These are phyloP conservation scores for Aquilaria agallochum DNA, from an alignment of 441 rosid species.

Conservation along the genomic window DNA sequence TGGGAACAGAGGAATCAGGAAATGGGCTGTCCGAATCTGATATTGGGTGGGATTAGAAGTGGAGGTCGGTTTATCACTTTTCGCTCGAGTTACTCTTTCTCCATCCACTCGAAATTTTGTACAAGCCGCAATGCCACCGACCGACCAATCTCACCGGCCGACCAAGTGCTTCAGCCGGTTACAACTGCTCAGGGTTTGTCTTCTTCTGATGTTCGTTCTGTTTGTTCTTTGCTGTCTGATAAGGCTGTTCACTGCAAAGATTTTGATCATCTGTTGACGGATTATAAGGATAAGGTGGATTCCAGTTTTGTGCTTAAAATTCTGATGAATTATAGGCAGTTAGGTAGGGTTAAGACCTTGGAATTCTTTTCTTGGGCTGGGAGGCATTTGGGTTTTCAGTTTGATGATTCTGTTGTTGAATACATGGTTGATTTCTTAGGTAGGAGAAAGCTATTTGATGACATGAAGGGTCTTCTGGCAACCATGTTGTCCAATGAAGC, in stretches of 20 bases:
- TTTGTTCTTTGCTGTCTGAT: conserved; percentile 21
- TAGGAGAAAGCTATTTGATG: conserved; percentile 37
- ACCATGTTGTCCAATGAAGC: conserved; percentile 18
- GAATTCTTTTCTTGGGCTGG: conserved; percentile 36
- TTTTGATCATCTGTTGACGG: conserved; percentile 17
- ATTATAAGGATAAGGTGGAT: conserved; percentile 19
- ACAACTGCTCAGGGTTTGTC: neutral
- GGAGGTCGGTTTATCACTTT: conserved; percentile 1
- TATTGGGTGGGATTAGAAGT: conserved; percentile 3
- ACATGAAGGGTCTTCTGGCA: conserved; percentile 24
- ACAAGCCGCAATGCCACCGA: neutral
- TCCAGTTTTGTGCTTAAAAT: conserved; percentile 24
- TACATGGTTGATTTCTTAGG: conserved; percentile 30
- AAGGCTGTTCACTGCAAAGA: neutral
- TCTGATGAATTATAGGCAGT: conserved; percentile 25
- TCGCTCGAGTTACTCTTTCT: neutral
- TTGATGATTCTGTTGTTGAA: conserved; percentile 27
- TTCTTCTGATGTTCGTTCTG: conserved; percentile 15
- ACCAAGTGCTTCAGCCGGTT: neutral
- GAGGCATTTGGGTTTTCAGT: conserved; percentile 23
- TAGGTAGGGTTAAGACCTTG: conserved; percentile 27
- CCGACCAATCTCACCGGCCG: neutral
- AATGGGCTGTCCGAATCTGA: neutral
- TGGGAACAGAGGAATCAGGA: too few relatives aligned
- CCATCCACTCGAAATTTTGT: conserved; percentile 6